Evolutionary conservation across 371 early-diverging fungal species (phyloP).

Genomic region (Fennellomyces sp.): DNA sequence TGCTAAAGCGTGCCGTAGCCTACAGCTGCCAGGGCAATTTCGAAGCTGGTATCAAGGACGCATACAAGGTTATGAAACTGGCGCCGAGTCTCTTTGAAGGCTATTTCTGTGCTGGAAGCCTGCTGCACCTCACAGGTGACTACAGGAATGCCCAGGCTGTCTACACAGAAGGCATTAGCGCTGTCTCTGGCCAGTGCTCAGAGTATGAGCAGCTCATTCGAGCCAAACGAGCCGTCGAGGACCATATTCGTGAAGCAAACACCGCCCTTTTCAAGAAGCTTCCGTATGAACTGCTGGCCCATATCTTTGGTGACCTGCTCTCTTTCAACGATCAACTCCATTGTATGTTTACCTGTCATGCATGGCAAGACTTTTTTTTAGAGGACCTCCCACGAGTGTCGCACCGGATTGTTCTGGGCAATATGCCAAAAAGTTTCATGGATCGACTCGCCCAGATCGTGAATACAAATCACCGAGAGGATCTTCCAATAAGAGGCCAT

Average conservation of each 20-base stretch:
- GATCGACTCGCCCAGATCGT: not conserved
- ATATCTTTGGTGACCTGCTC: not conserved
- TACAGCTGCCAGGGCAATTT: not conserved
- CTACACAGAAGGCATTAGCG: not conserved
- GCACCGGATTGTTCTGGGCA: not conserved
- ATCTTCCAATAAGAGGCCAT: too few species aligned
- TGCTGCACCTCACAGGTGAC: not conserved
- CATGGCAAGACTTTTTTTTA: not conserved
- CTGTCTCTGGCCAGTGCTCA: not conserved
- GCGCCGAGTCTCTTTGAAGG: not conserved
- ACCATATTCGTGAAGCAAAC: not conserved
- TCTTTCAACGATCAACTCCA: not conserved
- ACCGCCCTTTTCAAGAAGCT: not conserved
- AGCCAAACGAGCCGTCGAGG: not conserved
- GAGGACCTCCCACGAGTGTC: not conserved
- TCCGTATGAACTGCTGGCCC: not conserved
- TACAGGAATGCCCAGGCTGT: not conserved
- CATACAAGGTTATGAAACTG: not conserved
- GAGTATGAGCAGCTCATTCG: not conserved
- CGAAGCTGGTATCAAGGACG: not conserved
- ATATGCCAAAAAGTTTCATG: not conserved
- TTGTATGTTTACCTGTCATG: not conserved
- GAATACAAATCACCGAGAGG: too few species aligned
- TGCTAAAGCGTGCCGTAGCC: not conserved
- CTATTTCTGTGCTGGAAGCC: not conserved